Evolutionary conservation across 1,284 basidiomycete species (phyloP), one percentile per base, ranked within the genome.

Genomic region (Heterobasidion parviporum): DNA sequence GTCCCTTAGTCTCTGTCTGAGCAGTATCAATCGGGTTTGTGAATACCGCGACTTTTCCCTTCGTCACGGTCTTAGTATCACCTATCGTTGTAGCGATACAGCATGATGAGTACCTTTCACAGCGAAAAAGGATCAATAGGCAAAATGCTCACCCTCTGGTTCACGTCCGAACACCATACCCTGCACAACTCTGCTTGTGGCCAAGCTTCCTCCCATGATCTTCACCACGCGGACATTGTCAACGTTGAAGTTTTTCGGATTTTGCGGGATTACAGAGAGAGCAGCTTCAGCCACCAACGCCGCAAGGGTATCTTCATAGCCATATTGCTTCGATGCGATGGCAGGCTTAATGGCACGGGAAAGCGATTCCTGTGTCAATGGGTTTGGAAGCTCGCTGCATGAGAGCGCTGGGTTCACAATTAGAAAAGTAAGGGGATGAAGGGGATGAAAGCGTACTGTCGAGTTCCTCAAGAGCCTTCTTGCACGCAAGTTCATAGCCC

Each of bases 1-100:
- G 97, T 99, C 51, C 97, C 73, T 99, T 99, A 20, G 97, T 99
- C 74, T 99, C 97, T 20, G 97, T 98, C 72, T 99, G 97, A 14
- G 93, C 82, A 57, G 94, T 85, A 70, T 98, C 96, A 58, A 98
- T 79, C 1, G 90, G 91, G 61, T 86, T 93, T 0, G 95, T 98
- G 75, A 89, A 98, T 56, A 98, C 91, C 6, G 91, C 95, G 50
- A 97, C 94, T 72, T 97, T 96, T 53, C 85, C 91, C 63, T 85
- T 86, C 57, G 74, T 77, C 8, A 83, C 87, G 64, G 92, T 90
- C 75, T 94, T 94, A 63, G 97, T 71, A 56, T 81, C 78, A 50
- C 91, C 89, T 91, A 38, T 26, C 26, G 26, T 26, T 4, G 26
- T 26, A 26, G 5, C 26, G 26, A 26, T 20, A 46, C 15, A 15